Evolutionary conservation across 768 basidiomycete genomes (phyloP).

Genomic region (Russula griseocarnosa): DNA sequence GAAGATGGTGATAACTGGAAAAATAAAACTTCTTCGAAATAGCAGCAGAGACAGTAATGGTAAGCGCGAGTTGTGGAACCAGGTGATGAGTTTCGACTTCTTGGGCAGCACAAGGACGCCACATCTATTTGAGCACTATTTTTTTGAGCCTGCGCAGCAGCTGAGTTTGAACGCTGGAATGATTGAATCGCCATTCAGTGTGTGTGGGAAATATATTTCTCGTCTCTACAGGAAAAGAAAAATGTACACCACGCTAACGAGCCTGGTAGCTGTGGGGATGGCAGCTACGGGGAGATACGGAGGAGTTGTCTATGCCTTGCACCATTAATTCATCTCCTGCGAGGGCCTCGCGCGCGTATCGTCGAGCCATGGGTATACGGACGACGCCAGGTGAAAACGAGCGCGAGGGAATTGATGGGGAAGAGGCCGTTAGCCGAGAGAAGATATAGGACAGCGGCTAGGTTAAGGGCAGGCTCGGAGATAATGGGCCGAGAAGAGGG

Average conservation of each 20-base stretch:
- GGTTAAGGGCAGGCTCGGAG: constrained; percentile 23
- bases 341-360: constrained; percentile 27
- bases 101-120: not conserved
- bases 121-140: not conserved
- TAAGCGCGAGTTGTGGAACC: no score
- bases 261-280: constrained; percentile 24
- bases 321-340: constrained; percentile 31
- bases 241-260: constrained; percentile 32
- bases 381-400: constrained; percentile 13
- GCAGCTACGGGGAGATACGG: constrained; percentile 29
- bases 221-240: not conserved
- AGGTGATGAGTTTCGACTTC: not conserved
- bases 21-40: not conserved
- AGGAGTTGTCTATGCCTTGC: constrained; percentile 30
- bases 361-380: constrained; percentile 22
- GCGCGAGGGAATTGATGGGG: constrained; percentile 23
- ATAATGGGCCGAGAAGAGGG: constrained; percentile 1
- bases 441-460: constrained; percentile 15
- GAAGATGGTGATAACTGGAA: not conserved
- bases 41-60: no score
- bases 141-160: not conserved
- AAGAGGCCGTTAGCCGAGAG: constrained; percentile 2
- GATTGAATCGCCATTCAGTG: not conserved
- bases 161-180: not conserved
- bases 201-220: not conserved